Evolutionary conservation across 1,284 basidiomycete species (phyloP).

Genomic region (Papiliotrema fonsecae): DNA sequence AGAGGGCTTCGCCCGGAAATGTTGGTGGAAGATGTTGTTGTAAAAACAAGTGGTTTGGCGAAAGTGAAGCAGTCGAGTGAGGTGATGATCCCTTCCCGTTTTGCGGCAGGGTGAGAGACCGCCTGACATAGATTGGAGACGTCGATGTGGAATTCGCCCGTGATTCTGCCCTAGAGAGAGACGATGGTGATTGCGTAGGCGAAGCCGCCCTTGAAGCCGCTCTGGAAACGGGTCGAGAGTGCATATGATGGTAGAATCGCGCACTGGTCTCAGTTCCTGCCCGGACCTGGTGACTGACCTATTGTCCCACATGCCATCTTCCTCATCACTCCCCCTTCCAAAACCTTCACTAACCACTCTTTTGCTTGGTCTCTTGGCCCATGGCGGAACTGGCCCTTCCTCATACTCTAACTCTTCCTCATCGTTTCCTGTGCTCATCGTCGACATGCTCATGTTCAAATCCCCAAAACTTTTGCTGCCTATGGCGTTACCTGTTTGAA

Average conservation of each 20-base stretch:
- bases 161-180: constrained; percentile 8
- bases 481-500: constrained; percentile 13
- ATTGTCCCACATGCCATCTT: constrained; percentile 35
- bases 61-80: constrained; percentile 25
- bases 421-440: constrained; percentile 7
- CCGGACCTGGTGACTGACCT: constrained; percentile 27
- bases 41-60: constrained; percentile 42
- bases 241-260: constrained; percentile 44
- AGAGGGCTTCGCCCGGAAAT: constrained; percentile 17
- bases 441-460: constrained; percentile 11
- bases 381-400: neutral
- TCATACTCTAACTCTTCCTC: neutral
- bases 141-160: constrained; percentile 9
- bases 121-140: constrained; percentile 20
- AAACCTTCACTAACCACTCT: constrained; percentile 25
- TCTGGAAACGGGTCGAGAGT: constrained; percentile 28
- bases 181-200: constrained; percentile 25
- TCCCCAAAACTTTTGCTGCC: constrained; percentile 39
- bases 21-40: constrained; percentile 42
- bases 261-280: constrained; percentile 30
- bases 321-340: constrained; percentile 18
- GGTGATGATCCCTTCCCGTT: constrained; percentile 12
- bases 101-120: constrained; percentile 22
- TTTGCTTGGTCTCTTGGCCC: constrained; percentile 8
- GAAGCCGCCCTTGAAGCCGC: constrained; percentile 29